Percentiles rank a stretch among this genome's conserved stretches.
These are phyloP conservation scores for Debaryomycetaceae sp. DNA, from an alignment of 1,139 yeast species.

Conservation along the genomic window DNA sequence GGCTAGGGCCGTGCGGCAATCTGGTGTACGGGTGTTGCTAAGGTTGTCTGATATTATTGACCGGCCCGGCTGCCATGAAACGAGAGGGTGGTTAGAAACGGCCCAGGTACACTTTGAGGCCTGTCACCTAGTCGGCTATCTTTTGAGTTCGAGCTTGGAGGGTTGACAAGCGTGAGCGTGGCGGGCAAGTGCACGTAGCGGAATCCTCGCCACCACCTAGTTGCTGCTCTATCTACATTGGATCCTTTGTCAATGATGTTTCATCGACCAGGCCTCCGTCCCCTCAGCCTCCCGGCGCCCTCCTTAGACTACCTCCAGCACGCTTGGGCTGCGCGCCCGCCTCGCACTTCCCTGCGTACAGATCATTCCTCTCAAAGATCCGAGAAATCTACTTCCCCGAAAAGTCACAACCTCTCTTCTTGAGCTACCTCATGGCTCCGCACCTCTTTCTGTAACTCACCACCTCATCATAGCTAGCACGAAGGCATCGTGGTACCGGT, in stretches of 20 bases:
- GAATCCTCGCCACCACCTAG: not conserved
- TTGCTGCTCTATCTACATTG: no score
- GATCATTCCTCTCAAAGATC: no score
- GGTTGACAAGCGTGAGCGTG: not conserved
- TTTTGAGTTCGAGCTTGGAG: not conserved
- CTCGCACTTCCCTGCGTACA: no score
- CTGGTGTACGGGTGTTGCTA: conserved; percentile 1
- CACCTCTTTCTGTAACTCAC: conserved; percentile 2
- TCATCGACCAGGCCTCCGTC: no score
- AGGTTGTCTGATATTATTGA: not conserved
- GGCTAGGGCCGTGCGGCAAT: not conserved
- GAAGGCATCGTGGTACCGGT: not conserved
- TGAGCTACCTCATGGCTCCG: not conserved
- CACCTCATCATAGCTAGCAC: conserved; percentile 1
- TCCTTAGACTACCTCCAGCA: no score
- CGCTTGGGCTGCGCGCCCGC: no score
- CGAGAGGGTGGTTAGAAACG: not conserved
- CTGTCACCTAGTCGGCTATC: no score
- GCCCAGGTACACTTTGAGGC: no score
- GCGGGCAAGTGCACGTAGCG: not conserved
- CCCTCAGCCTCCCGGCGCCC: no score
- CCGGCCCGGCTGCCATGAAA: not conserved
- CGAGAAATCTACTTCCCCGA: no score
- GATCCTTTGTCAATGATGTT: no score
- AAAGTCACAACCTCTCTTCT: not conserved